Conservation (phyloP, 495 filamentous ascomycete species). For the Daldinia childiae region DNA sequence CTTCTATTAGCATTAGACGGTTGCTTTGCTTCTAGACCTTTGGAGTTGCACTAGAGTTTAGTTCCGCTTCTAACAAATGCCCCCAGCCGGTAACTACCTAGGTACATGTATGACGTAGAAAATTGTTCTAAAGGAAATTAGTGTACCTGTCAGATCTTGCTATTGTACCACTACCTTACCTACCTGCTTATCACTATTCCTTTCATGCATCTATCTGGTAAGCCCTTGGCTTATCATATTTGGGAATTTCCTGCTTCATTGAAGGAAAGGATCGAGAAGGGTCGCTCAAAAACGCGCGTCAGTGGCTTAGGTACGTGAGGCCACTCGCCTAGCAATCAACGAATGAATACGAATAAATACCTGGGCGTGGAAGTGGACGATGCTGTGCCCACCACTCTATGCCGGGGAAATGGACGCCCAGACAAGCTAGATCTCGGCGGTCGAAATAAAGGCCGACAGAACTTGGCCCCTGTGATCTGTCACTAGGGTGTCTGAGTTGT, state of each 20-base stretch:
- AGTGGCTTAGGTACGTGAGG: conserved; percentile 23
- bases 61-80: background rate
- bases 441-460: conserved; percentile 25
- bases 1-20: background rate
- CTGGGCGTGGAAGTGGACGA: conserved; percentile 16
- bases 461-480: conserved; percentile 35
- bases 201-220: background rate
- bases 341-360: conserved; percentile 1
- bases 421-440: conserved; percentile 21
- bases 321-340: conserved; percentile 7
- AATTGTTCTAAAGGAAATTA: background rate
- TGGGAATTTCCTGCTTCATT: background rate
- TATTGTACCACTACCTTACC: too few species aligned
- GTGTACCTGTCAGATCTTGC: background rate
- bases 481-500: conserved; percentile 18
- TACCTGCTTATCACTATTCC: background rate
- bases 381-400: conserved; percentile 15
- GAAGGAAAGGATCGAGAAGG: conserved; percentile 9
- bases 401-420: conserved; percentile 23
- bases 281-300: conserved; percentile 35
- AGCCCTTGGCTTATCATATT: background rate
- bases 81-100: background rate
- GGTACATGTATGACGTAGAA: conserved; percentile 4
- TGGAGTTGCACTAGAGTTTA: background rate
- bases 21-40: background rate